phyloP scores from a whole-genome alignment of 2,329 filamentous ascomycete species.

The Penicillium sp. region DNA sequence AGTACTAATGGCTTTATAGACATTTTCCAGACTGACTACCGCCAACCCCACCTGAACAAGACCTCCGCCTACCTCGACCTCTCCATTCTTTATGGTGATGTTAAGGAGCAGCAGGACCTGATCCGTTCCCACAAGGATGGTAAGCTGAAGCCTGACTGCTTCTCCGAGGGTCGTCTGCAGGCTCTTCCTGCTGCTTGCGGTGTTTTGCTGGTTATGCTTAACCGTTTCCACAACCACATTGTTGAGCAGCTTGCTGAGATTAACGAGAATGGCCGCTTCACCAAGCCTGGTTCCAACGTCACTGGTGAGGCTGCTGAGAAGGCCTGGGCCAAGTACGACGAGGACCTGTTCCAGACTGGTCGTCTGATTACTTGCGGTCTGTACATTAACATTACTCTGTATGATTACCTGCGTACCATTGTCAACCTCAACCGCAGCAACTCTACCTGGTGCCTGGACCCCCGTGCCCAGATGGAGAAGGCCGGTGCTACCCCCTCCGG shows the following conservation, averaged over 20 bases:
- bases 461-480: conserved; percentile 67
- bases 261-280: conserved; percentile 80
- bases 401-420: conserved; percentile 78
- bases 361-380: conserved; percentile 70
- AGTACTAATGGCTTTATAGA: conserved; percentile 41
- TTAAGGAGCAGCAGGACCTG: conserved; percentile 48
- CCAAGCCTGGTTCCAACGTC: conserved; percentile 57
- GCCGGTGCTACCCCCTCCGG: conserved; percentile 63
- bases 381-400: conserved; percentile 75
- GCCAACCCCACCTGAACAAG: conserved; percentile 60
- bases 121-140: conserved; percentile 67
- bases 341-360: conserved; percentile 77
- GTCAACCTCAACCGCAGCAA: conserved; percentile 70
- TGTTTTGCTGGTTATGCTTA: conserved; percentile 72
- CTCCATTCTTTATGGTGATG: conserved; percentile 68
- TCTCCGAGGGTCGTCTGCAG: conserved; percentile 67
- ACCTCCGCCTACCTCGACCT: conserved; percentile 73
- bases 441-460: conserved; percentile 79
- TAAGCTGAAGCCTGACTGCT: conserved; percentile 69
- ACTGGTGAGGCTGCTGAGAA: conserved; percentile 50
- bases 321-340: conserved; percentile 68
- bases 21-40: conserved; percentile 68
- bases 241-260: conserved; percentile 78
- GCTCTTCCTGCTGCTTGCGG: conserved; percentile 71
- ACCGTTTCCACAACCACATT: conserved; percentile 78